Conservation (phyloP, 2,329 filamentous ascomycete species). For the Capronia coronata region DNA sequence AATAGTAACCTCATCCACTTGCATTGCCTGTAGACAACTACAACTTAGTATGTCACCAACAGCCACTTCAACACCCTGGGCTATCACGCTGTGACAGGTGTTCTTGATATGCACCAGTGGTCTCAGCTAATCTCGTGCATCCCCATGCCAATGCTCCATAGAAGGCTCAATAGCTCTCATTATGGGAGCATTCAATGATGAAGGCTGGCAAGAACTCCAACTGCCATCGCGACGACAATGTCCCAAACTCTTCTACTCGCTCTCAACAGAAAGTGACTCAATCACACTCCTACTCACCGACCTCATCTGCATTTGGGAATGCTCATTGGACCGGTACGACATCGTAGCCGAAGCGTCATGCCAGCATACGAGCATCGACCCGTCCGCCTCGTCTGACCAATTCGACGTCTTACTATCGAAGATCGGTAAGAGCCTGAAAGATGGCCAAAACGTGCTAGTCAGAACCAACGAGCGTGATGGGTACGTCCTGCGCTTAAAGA, state of each 20-base stretch:
- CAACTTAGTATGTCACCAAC: no score
- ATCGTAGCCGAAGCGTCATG: slow-evolving; percentile 46
- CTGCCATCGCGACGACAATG: slow-evolving; percentile 26
- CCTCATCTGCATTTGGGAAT: slow-evolving; percentile 52
- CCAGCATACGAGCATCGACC: slow-evolving; percentile 52
- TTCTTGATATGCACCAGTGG: no score
- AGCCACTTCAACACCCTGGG: no score
- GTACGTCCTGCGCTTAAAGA: slow-evolving; percentile 41
- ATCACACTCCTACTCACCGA: slow-evolving; percentile 54
- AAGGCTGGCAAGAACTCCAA: slow-evolving; percentile 35
- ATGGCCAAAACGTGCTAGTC: slow-evolving; percentile 26
- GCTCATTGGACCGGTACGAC: slow-evolving; percentile 41
- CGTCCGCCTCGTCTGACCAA: slow-evolving; percentile 52
- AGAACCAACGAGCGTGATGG: slow-evolving; percentile 28
- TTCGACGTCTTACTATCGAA: slow-evolving; percentile 51
- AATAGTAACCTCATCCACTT: no score
- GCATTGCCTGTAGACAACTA: no score
- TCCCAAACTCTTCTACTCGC: slow-evolving; percentile 39
- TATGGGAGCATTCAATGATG: slow-evolving; percentile 29
- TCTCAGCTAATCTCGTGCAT: no score
- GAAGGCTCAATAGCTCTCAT: not conserved
- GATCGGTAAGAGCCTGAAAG: slow-evolving; percentile 44
- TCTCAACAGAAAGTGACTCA: slow-evolving; percentile 32
- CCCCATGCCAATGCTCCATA: no score
- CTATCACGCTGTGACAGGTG: no score